Base-by-base conservation (phyloP, 2,329 filamentous ascomycete genomes). In the Nemania sp. region DNA sequence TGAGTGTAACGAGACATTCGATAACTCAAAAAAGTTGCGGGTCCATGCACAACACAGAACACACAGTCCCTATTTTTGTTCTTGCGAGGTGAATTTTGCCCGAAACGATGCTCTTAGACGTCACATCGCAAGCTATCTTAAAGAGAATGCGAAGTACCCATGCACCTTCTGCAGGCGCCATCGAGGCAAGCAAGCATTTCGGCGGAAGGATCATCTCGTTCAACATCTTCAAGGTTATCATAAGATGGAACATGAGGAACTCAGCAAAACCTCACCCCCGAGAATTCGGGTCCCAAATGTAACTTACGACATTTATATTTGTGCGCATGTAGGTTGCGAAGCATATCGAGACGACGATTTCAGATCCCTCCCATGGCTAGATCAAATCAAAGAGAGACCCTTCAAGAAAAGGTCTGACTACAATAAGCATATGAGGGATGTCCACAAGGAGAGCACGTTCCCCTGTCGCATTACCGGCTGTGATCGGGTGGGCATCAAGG, bases 221-320 rank as follows among this genome's bases (percentile, higher is more conserved):
- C 80, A 82, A 29, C 81, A 82, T 62, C 68, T 81, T 20, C 72
- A 70, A 1, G 75, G 76, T 0, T 81, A 80, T 54, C 80, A 82
- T 68, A 76, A 79, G 43, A 75, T 78, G 15, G 74, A 78, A 1
- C 53, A 53, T 0, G 70, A 71, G 10, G 62, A 71, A 20, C 62
- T 72, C 11, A 5, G 52, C 0, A 22, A 49, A 1, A n/a, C 11
- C 20, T 67, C 11, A 4, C 73, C 67, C 6, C n/a, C n/a, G 7
- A 10, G 15, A 3, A 7, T 1, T 43, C 29, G 2, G 24, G 2
- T 32, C 26, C 27, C 1, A 22, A 49, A 5, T 55, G 65, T 3
- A 26, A 49, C 47, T n/a, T 67, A 5, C n/a, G n/a, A n/a, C n/a
- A n/a, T n/a, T n/a, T n/a, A n/a, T n/a, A 69, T 58, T 8, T 80